Evolutionary conservation across 2,329 filamentous ascomycete genomes (phyloP).

Genomic region (Annulohypoxylon truncatum): DNA sequence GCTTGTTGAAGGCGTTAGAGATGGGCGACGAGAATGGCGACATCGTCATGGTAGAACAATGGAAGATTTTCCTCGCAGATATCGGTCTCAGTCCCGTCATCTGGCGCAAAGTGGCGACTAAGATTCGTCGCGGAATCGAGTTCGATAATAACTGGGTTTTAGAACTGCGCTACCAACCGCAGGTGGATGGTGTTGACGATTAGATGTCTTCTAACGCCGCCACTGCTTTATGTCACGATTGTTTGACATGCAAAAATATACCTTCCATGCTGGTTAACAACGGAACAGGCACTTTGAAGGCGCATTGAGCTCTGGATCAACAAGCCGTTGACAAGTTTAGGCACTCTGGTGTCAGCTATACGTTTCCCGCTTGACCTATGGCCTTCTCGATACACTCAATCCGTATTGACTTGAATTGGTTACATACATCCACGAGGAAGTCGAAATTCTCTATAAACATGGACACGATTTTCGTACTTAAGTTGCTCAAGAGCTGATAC

Average conservation of each 20-base stretch:
- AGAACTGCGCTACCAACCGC: constrained; percentile 66
- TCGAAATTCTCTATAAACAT: not conserved
- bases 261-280: not conserved
- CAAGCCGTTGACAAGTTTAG: not conserved
- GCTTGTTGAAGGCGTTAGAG: constrained; percentile 80
- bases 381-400: not conserved
- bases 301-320: not conserved
- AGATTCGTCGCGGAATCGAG: constrained; percentile 84
- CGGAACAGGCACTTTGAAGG: not conserved
- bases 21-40: constrained; percentile 64
- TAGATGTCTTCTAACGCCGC: not conserved
- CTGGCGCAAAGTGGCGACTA: constrained; percentile 86
- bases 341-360: not conserved
- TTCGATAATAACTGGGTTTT: constrained; percentile 91
- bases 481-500: not conserved
- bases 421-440: not conserved
- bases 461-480: not conserved
- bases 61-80: constrained; percentile 87
- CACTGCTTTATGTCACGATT: not conserved
- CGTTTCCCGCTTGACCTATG: not conserved
- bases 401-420: not conserved
- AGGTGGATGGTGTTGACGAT: constrained; percentile 9
- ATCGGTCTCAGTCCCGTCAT: constrained; percentile 85
- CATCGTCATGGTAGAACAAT: constrained; percentile 66
- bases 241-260: not conserved